Evolutionary conservation across 2,329 filamentous ascomycete genomes (phyloP).

Genomic region (Exophiala calicioides): DNA sequence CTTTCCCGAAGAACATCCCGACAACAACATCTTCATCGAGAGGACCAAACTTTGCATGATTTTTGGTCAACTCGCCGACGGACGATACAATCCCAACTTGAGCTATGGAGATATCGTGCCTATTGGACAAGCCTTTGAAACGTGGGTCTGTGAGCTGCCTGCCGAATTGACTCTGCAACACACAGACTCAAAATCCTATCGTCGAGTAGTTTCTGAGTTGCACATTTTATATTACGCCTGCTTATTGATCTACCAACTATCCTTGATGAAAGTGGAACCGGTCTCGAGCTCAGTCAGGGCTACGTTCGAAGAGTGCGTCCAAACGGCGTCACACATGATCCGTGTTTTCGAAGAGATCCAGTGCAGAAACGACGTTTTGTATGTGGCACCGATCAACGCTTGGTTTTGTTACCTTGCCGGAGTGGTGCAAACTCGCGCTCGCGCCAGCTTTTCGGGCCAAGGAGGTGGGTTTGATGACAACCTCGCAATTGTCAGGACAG

Average conservation of each 20-base stretch:
- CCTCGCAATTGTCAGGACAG: slow-evolving; percentile 10
- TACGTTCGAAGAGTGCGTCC: slow-evolving; percentile 18
- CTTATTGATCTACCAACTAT: slow-evolving; percentile 16
- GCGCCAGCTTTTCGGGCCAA: slow-evolving; percentile 13
- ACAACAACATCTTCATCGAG: slow-evolving; percentile 20
- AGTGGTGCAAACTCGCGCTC: slow-evolving; percentile 17
- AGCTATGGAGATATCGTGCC: slow-evolving; percentile 4
- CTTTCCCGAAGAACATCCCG: slow-evolving; percentile 14
- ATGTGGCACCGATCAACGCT: slow-evolving; percentile 17
- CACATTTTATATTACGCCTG: slow-evolving; percentile 20
- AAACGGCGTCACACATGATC: slow-evolving; percentile 13
- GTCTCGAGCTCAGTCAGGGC: slow-evolving; percentile 6
- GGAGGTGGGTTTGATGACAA: slow-evolving; percentile 8
- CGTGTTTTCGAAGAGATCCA: slow-evolving; percentile 17
- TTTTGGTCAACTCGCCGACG: slow-evolving; percentile 49
- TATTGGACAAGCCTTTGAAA: slow-evolving; percentile 12
- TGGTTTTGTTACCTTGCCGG: slow-evolving; percentile 19
- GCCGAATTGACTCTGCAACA: slow-evolving; percentile 6
- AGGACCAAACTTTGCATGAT: slow-evolving; percentile 80
- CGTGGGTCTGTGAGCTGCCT: slow-evolving; percentile 11
- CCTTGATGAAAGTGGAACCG: slow-evolving; percentile 16
- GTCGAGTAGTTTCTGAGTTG: slow-evolving; percentile 18
- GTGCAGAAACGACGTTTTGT: slow-evolving; percentile 16
- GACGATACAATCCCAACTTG: slow-evolving; percentile 11
- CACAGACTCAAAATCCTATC: slow-evolving; percentile 8